Conservation (phyloP, 306 rosid species). For the Alnus glutinosa region DNA sequence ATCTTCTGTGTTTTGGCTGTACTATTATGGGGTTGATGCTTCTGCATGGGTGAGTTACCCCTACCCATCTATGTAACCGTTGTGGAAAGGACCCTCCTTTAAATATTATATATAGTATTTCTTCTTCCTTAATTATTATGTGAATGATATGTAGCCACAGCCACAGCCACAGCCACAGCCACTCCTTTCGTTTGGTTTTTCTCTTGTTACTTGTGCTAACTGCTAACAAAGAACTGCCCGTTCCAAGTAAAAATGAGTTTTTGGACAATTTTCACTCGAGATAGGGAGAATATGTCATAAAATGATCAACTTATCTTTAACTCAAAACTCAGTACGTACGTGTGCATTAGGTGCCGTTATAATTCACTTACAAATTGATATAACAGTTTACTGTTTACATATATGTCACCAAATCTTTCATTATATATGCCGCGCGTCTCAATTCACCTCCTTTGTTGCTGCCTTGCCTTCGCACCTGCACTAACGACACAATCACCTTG, state of each 20-base stretch:
- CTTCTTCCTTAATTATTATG: not conserved
- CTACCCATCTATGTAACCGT: slow-evolving; percentile 12
- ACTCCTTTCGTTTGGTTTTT: not conserved
- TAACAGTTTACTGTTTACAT: too few species aligned
- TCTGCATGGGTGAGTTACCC: slow-evolving; percentile 22
- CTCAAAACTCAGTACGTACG: too few species aligned
- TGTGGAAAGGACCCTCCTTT: not conserved
- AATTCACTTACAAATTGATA: too few species aligned
- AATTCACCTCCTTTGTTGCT: too few species aligned
- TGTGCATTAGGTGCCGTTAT: too few species aligned
- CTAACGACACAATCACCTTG: too few species aligned
- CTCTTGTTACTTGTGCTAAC: not conserved
- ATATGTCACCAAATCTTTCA: too few species aligned
- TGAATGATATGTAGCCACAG: not conserved
- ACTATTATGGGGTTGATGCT: slow-evolving; percentile 6
- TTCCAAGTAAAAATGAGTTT: not conserved
- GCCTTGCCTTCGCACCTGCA: too few species aligned
- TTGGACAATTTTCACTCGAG: not conserved
- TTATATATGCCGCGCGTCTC: too few species aligned
- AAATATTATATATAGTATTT: not conserved
- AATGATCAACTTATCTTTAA: too few species aligned
- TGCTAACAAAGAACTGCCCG: not conserved
- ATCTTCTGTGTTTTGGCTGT: slow-evolving; percentile 46
- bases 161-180: not conserved
- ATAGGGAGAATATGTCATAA: too few species aligned